Evolutionary conservation across 441 rosid species (phyloP).

Genomic region (Geranium incanum): DNA sequence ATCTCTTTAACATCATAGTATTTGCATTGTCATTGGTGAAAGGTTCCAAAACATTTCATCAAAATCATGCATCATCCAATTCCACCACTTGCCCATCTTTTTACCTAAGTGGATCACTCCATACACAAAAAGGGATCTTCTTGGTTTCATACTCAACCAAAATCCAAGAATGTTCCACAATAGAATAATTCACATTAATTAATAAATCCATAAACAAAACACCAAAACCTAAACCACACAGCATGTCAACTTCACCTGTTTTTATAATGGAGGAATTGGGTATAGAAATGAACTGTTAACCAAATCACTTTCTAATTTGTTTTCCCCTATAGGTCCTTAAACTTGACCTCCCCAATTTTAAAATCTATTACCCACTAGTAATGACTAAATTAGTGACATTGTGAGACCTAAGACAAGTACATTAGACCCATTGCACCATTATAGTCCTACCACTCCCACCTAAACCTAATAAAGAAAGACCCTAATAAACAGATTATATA

Average conservation of each 20-base stretch:
- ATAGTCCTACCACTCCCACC: slow-evolving; percentile 1
- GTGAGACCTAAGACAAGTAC: background rate
- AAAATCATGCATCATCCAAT: background rate
- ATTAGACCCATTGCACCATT: background rate
- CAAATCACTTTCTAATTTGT: slow-evolving; percentile 1
- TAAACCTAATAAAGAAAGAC: background rate
- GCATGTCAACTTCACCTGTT: background rate
- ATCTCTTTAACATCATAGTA: too few relatives aligned
- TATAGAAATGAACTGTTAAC: background rate
- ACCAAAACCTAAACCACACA: background rate
- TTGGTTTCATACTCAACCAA: background rate
- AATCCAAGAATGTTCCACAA: background rate
- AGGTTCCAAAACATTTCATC: background rate
- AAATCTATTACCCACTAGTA: background rate
- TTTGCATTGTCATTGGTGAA: too few relatives aligned
- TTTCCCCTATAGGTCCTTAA: background rate
- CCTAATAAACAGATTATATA: background rate
- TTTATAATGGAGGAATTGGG: background rate
- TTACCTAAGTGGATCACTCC: background rate
- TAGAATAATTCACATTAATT: too few relatives aligned
- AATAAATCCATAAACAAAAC: too few relatives aligned
- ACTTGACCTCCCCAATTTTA: background rate
- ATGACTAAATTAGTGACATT: background rate
- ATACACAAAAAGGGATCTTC: background rate
- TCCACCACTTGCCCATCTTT: background rate